phyloP scores from a whole-genome alignment of 768 basidiomycete species.

The Russula emetica region DNA sequence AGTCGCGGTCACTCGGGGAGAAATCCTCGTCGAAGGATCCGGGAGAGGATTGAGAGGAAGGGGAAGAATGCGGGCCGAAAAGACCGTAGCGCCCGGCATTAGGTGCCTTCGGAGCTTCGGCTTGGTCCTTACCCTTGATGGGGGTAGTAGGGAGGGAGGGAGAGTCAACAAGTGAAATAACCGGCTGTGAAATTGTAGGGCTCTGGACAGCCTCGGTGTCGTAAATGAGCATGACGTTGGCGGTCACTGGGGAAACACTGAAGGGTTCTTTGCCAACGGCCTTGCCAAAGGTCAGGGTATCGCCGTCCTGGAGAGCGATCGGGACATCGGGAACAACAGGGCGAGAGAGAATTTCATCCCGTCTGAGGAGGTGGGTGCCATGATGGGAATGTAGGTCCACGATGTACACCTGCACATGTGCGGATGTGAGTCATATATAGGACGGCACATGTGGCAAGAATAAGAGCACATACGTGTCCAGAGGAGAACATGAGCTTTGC shows the following conservation, averaged over 20 bases:
- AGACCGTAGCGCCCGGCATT: constrained; percentile 63
- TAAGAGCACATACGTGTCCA: constrained; percentile 50
- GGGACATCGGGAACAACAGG: constrained; percentile 53
- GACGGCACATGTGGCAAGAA: background rate
- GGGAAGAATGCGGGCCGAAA: constrained; percentile 37
- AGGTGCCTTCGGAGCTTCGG: constrained; percentile 33
- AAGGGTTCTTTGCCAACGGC: constrained; percentile 59
- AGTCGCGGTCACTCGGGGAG: constrained; percentile 18
- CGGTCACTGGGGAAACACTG: constrained; percentile 59
- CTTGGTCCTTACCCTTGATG: constrained; percentile 30
- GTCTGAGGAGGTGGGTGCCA: constrained; percentile 62
- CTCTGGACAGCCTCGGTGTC: constrained; percentile 22
- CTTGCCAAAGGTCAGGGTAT: constrained; percentile 74
- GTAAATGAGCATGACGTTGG: constrained; percentile 53
- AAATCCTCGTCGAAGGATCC: constrained; percentile 35
- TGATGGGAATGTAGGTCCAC: constrained; percentile 72
- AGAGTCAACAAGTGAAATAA: constrained; percentile 21
- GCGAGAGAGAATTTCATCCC: constrained; percentile 46
- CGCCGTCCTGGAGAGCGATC: constrained; percentile 58
- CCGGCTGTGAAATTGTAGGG: constrained; percentile 2
- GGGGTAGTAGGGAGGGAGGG: constrained; percentile 12
- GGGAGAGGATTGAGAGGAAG: constrained; percentile 43
- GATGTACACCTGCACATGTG: constrained; percentile 53
- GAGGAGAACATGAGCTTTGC: constrained; percentile 73
- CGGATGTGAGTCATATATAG: constrained; percentile 9